Evolutionary conservation across 345 rosid genomes (phyloP), one percentile per base, ranked within the genome.

Genomic region (Ricinus communis): DNA sequence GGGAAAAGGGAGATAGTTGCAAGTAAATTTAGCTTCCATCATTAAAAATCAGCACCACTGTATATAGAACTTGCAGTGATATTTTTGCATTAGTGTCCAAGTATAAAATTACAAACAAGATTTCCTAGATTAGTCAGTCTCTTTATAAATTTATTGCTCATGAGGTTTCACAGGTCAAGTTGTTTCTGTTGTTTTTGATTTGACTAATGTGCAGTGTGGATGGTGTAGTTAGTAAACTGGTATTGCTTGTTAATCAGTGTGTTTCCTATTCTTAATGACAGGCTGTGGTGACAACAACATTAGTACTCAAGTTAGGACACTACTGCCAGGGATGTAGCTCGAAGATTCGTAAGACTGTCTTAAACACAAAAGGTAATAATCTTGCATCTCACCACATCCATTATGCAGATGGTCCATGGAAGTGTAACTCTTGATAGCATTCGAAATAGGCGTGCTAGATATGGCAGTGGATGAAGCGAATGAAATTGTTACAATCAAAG

Each of bases 251-350:
- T 60, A 4, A 22, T 49, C 21, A 6, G 21, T 46, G 16, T 46
- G 3, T 38, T 73, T 46, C 21, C 13, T 27, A 5, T 52, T 52
- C n/a, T 2, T 52, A 54, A 55, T 25, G 10, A 15, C 75, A 88
- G 93, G 68, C 86, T 49, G 85, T 87, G 72, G 87, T 77, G 77
- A 85, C 66, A 63, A 86, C 87, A 57, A 14, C 15, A 77, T 85
- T 80, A 72, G 82, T 81, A 8, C 73, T 91, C 72, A 91, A 90
- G 78, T 69, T 94, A 75, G 51, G 18, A 2, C 76, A 87, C 54
- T 82, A 88, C 56, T 94, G 96, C 78, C 80, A 79, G 14, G 97
- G 98, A 31, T 94, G 98, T 80, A 54, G 81, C 56, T 82, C 55
- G 45, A 94, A 75, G 90, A 86, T 94, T 75, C 53, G 25, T 61